Evolutionary conservation across 176 grass and related monocot species (phyloP), one percentile per base, ranked within the genome.

Genomic region (Oryza glaberrima): DNA sequence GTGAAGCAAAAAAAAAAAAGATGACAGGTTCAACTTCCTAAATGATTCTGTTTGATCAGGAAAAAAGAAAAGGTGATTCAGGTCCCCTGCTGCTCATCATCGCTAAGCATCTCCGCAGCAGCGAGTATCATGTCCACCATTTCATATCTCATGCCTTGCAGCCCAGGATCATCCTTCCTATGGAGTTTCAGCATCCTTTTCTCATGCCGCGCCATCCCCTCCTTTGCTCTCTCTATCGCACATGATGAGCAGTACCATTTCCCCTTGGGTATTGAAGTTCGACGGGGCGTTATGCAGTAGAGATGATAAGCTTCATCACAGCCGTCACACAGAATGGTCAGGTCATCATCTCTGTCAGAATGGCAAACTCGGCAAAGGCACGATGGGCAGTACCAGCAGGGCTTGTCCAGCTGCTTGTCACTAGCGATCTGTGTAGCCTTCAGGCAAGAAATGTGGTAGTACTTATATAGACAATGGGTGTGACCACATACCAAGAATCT

Each of bases 221-320:
- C 88, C 74, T 87, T 90, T 68, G 79, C 88, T 82, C 89, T 93
- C 65, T 85, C 69, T 23, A 82, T 36, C 9, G 73, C 85, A 68
- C 96, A 98, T 19, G 86, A 67, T 47, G 90, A 69, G 81, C 96
- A 98, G 79, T 90, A 90, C 96, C 96, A 98, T 47, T 88, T 77
- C 54, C 96, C 91, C 86, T 78, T 88, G 16, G 96, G 96, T 64
- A 98, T 32, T 1, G 75, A 88, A 58, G 83, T 73, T 75, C 83
- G 85, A 68, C 85, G 83, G n/a, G 91, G 96, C 26, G 75, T 88
- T 87, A 95, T 94, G 79, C 96, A 95, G 79, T 98, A 98, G 41
- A 90, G 87, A 82, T 95, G 96, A 60, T 92, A 98, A 40, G 95
- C 91, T 70, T 92, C 91, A 26, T 98, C 91, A 30, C 96, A 98